Base-by-base conservation (phyloP, 2,329 filamentous ascomycete species). In the Claviceps sp. region DNA sequence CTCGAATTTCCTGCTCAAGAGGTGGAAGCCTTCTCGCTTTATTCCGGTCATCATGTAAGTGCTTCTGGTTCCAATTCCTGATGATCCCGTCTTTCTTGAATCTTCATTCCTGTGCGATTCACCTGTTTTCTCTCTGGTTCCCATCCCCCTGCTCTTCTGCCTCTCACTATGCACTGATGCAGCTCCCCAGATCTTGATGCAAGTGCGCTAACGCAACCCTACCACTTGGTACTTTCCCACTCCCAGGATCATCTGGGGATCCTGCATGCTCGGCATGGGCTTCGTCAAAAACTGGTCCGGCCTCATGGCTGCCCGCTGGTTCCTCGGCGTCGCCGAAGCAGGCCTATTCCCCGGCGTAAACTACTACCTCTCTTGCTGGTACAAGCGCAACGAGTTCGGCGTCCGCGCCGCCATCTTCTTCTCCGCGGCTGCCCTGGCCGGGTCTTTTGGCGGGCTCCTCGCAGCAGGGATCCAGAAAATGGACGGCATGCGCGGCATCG, bases 321-420 rank as follows among this genome's bases (percentile, higher is more conserved):
- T 88, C 60, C 72, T 91, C 0, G 87, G 87, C 24, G 69, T 90
- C 22, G 77, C 78, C 16, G 87, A 93, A 64, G 81, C 87, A 8
- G 87, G 86, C 6, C 72, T 91, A 0, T 89, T 87, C 61, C 85
- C 85, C 0, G 84, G 84, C 2, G 79, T 89, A 16, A 86, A 85
- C 58, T 91, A 89, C 65, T 89, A 89, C 62, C 75, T 93, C 0
- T 86, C 82, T 0, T 90, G 85, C 63, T 94, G 88, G 88, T 95
- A 93, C 61, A 84, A 80, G 62, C 76, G 87, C 39, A 78, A 75
- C 16, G 89, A 94, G 61, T 85, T 93, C 51, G 88, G 87, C 48
- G 75, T 89, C n/a, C 80, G 88, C 39, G 81, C 85, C 41, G 85
- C 87, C 14, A 80, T 89, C 52, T 91, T 93, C 72, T 94, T 93